Percentiles rank a stretch among this genome's conserved stretches.
Conservation (phyloP, 2,329 filamentous ascomycete genomes). For the Zymoseptoria passerinii region DNA sequence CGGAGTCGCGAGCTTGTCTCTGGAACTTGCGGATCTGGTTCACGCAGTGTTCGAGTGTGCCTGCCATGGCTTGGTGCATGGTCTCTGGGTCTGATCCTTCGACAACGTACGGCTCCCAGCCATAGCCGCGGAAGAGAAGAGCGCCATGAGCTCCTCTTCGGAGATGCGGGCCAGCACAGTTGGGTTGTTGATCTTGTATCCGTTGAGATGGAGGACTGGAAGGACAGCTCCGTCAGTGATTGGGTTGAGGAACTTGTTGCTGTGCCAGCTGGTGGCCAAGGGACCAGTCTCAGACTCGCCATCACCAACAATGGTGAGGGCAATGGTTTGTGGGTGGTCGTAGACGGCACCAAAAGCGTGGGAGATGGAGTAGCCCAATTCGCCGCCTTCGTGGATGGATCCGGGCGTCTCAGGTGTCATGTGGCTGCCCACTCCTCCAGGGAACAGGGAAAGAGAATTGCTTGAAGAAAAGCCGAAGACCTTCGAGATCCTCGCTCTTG, state of each 20-base stretch:
- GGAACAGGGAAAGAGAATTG: slow-evolving; percentile 78
- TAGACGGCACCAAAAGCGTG: slow-evolving; percentile 72
- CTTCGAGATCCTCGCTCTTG: slow-evolving; percentile 59
- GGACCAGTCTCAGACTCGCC: slow-evolving; percentile 76
- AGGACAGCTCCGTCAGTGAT: slow-evolving; percentile 70
- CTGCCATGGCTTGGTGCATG: slow-evolving; percentile 78
- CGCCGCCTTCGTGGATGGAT: slow-evolving; percentile 65
- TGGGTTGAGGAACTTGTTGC: slow-evolving; percentile 73
- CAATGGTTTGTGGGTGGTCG: slow-evolving; percentile 65
- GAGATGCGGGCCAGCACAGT: slow-evolving; percentile 65
- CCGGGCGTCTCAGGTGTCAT: slow-evolving; percentile 72
- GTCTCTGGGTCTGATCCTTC: slow-evolving; percentile 63
- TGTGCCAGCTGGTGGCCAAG: slow-evolving; percentile 71
- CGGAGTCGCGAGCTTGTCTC: slow-evolving; percentile 61
- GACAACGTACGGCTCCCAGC: slow-evolving; percentile 73
- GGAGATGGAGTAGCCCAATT: slow-evolving; percentile 72
- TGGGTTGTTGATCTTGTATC: slow-evolving; percentile 80
- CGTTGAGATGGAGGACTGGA: slow-evolving; percentile 69
- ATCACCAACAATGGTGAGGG: slow-evolving; percentile 70
- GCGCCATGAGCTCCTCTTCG: slow-evolving; percentile 60
- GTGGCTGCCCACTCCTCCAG: slow-evolving; percentile 68
- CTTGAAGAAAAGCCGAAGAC: slow-evolving; percentile 70
- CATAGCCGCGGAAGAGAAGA: slow-evolving; percentile 70
- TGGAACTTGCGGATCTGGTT: slow-evolving; percentile 60
- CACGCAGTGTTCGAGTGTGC: slow-evolving; percentile 65